These are phyloP conservation scores for Hypholoma sublateritium DNA, from an alignment of 768 basidiomycete species.

Conservation along the genomic window DNA sequence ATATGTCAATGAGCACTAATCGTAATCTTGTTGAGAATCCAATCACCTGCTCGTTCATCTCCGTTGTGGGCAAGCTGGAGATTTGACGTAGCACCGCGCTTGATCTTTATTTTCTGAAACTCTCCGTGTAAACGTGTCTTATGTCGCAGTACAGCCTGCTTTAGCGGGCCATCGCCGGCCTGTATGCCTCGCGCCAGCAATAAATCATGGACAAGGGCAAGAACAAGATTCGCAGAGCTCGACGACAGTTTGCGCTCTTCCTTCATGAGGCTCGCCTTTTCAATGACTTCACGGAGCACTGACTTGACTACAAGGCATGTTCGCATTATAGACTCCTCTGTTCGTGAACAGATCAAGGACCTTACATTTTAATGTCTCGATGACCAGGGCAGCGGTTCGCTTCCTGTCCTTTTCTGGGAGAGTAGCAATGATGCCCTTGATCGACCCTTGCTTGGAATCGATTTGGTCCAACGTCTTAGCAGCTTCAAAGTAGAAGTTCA, in stretches of 20 bases:
- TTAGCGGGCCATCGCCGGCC: constrained; percentile 86
- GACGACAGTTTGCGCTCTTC: constrained; percentile 78
- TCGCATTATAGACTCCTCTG: constrained; percentile 12
- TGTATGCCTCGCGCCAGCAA: constrained; percentile 85
- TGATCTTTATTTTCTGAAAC: constrained; percentile 81
- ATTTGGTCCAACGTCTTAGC: constrained; percentile 81
- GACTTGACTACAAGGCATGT: constrained; percentile 61
- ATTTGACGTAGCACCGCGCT: constrained; percentile 64
- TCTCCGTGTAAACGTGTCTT: constrained; percentile 88
- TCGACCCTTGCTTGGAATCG: constrained; percentile 87
- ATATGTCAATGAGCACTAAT: constrained; percentile 10
- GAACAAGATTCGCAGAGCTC: constrained; percentile 60
- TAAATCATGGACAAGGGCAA: constrained; percentile 90
- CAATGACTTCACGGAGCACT: constrained; percentile 70
- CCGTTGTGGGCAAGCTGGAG: constrained; percentile 60
- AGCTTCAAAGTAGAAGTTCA: constrained; percentile 97
- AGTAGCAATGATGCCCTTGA: constrained; percentile 78
- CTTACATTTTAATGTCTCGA: constrained; percentile 95
- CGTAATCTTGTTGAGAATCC: constrained; percentile 4
- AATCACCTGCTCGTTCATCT: constrained; percentile 63
- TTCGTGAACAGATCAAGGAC: constrained; percentile 6
- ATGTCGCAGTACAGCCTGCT: constrained; percentile 84
- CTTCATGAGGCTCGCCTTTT: constrained; percentile 62
- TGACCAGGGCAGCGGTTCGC: constrained; percentile 81
- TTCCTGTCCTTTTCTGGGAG: constrained; percentile 75